These are phyloP conservation scores for Saccharomyces eubayanus DNA, from an alignment of 805 yeast species.

Conservation along the genomic window DNA sequence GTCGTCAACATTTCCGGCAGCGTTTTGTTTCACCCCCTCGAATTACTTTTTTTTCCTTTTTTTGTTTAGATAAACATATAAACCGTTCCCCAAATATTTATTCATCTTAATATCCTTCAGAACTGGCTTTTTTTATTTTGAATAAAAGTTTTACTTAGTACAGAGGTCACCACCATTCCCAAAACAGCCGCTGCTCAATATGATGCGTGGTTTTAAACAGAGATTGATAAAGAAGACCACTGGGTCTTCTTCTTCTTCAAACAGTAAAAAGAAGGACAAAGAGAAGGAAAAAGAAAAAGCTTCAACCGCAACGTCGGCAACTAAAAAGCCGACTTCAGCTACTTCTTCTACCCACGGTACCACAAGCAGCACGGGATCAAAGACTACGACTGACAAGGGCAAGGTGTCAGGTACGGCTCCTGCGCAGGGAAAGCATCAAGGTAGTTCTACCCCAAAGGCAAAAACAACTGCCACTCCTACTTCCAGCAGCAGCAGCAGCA, in stretches of 20 bases:
- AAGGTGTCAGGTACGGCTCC: not conserved
- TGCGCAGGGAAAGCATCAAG: constrained; percentile 1
- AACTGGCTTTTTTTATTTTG: not conserved
- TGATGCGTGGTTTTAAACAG: constrained; percentile 72
- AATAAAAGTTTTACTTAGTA: not conserved
- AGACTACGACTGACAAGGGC: not conserved
- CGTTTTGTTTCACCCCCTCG: not conserved
- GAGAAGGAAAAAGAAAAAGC: constrained; percentile 34
- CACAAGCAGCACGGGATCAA: not conserved
- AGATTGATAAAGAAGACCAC: constrained; percentile 34
- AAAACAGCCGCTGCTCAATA: constrained; percentile 28
- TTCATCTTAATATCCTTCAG: not conserved
- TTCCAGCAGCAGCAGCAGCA: not conserved
- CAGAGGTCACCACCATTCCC: not conserved
- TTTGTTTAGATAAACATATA: not conserved
- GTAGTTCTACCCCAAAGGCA: constrained; percentile 1
- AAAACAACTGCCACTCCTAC: not conserved
- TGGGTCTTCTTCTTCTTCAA: constrained; percentile 28
- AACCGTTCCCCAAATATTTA: not conserved
- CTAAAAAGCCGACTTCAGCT: constrained; percentile 6
- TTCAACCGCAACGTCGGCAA: constrained; percentile 5
- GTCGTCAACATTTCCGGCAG: not conserved
- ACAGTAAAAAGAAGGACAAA: constrained; percentile 35
- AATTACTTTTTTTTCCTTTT: not conserved
- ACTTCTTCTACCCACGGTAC: constrained; percentile 3